Base-by-base conservation (phyloP, 805 yeast species). In the Saturnispora gosingensis region DNA sequence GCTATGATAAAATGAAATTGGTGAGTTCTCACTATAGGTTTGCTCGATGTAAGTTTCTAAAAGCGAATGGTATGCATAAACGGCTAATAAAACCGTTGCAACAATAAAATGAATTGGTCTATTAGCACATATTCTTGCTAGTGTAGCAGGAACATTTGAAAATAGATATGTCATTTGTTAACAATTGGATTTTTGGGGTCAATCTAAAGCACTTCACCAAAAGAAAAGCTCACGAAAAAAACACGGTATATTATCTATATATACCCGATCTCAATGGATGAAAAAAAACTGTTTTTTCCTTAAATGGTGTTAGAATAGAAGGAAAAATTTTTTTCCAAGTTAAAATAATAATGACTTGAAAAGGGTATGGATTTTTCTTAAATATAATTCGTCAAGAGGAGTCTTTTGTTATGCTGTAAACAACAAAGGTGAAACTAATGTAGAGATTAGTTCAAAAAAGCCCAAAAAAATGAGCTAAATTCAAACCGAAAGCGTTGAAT, bases 71-170 rank as follows among this genome's bases (percentile, higher is more conserved):
- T 90, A 91, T 8, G 91, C 84, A 49, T 86, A 69, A 3, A 96
- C 83, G 2, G 95, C 93, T 40, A 88, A 65, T 46, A 89, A 68
- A 13, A 91, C 75, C 5, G 88, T 77, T 52, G 80, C 61, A 45
- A 88, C 80, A 49, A 90, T 81, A 50, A 88, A 77, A 67, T 90
- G 98, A 58, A 91, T 87, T 16, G 99, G 99, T 62, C 82, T 77
- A 54, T 78, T 77, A 13, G 96, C 93, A 49, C 91, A 80, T 22
- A 75, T 65, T 53, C 71, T 72, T 27, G 72, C 67, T 28, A 69
- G 51, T 24, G 44, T 45, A 2, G 71, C 68, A 16, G 68, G 59
- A 30, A 58, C 51, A 28, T 54, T 61, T 11, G 68, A 57, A 40
- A 64, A 56, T 27, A 56, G 46, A 36, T 39, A 49, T 7, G 58